Base-by-base conservation (phyloP, 2,329 filamentous ascomycete genomes). In the Tolypocladium guangdongense region DNA sequence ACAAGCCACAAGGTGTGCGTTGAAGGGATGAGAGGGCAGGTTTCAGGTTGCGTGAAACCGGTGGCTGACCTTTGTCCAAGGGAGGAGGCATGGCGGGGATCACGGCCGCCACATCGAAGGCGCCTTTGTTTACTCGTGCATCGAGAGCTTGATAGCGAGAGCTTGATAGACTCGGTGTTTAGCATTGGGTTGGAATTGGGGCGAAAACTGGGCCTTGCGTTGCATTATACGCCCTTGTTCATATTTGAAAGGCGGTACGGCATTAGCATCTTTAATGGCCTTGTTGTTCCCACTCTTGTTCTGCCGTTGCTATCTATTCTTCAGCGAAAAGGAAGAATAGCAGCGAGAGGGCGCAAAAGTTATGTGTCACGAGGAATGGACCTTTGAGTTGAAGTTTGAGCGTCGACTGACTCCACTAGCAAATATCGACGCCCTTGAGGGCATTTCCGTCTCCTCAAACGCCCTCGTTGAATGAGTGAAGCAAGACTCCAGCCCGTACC, bases 51-150 rank as follows among this genome's bases (percentile, higher is more conserved):
- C n/a, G n/a, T n/a, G n/a, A n/a, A n/a, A n/a, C n/a, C n/a, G n/a
- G n/a, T 18, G 14, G 20, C 50, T 52, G 32, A 35, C 37, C 33
- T 37, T 5, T 39, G 7, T 5, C 49, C 35, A 61, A 59, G 6
- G 83, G 83, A 36, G 83, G 77, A 16, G 83, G 83, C 14, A 77
- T 82, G 52, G 76, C 82, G 1, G 83, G 83, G 7, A 80, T 86
- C 41, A 80, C 82, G 14, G 81, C 83, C 16, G 82, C 82, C 24
- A 41, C 11, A 30, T 6, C 27, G 27, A 18, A n/a, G 10, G 18
- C 18, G 6, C 18, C 18, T 4, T n/a, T 33, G 27, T 33, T 2
- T n/a, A 20, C 4, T 7, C 8, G 18, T 11, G 12, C n/a, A n/a
- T n/a, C n/a, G n/a, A n/a, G n/a, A n/a, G n/a, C n/a, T n/a, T n/a